phyloP scores from a whole-genome alignment of 2,329 filamentous ascomycete species.

The Hypoxylon rubiginosum region DNA sequence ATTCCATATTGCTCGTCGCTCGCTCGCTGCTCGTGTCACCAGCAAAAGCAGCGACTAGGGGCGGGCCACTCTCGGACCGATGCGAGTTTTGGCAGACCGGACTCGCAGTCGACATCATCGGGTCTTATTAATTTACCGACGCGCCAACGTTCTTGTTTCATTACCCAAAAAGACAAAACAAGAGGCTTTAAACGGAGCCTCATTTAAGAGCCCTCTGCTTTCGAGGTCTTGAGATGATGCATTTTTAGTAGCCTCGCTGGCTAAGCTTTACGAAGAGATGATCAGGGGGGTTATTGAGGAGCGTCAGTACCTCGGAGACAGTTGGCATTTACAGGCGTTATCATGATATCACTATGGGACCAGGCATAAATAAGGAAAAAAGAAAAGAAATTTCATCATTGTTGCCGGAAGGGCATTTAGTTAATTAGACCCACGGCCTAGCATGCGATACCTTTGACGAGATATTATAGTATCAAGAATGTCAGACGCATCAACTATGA shows the following conservation, averaged over 20 bases:
- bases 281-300: constrained; percentile 39
- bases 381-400: constrained; percentile 28
- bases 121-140: constrained; percentile 16
- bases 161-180: not conserved
- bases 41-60: constrained; percentile 2
- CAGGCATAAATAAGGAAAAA: constrained; percentile 32
- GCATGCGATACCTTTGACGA: constrained; percentile 32
- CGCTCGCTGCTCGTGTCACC: constrained; percentile 8
- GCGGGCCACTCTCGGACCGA: constrained; percentile 15
- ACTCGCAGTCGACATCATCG: constrained; percentile 25
- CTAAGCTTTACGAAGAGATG: constrained; percentile 42
- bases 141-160: constrained; percentile 7
- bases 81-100: constrained; percentile 28
- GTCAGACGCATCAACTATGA: constrained; percentile 27
- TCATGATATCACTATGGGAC: constrained; percentile 40
- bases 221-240: constrained; percentile 39
- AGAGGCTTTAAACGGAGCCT: constrained; percentile 6
- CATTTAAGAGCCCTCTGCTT: constrained; percentile 31
- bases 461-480: constrained; percentile 30
- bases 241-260: constrained; percentile 35
- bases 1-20: constrained; percentile 18
- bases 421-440: constrained; percentile 25
- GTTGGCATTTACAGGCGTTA: constrained; percentile 42
- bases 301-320: constrained; percentile 39
- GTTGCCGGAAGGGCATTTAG: constrained; percentile 24